phyloP scores from a whole-genome alignment of 116 monocot genomes.

The Posidonia oceanica region DNA sequence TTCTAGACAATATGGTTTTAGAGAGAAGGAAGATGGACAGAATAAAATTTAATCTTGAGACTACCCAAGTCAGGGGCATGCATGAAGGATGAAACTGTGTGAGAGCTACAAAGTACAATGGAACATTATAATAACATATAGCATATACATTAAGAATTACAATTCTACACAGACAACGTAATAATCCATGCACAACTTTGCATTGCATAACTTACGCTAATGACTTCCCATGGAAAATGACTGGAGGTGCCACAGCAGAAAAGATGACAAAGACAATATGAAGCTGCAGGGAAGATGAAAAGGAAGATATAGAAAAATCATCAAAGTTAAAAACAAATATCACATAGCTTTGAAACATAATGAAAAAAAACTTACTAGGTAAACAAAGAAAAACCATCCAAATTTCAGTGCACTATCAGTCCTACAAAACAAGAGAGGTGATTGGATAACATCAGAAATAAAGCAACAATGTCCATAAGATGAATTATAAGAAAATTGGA shows the following conservation, averaged over 20 bases:
- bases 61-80: too few species aligned
- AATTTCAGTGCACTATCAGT: conserved; percentile 95
- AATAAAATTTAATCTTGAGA: too few species aligned
- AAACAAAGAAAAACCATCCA: conserved; percentile 92
- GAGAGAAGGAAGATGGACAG: neutral
- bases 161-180: too few species aligned
- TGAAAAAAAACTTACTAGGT: conserved; percentile 25
- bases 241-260: conserved; percentile 78
- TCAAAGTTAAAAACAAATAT: neutral
- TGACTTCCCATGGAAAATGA: conserved; percentile 79
- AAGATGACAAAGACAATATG: conserved; percentile 66
- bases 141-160: too few species aligned
- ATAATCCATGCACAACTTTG: neutral
- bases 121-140: too few species aligned
- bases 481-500: conserved; percentile 57
- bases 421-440: conserved; percentile 17
- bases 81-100: too few species aligned
- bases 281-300: conserved; percentile 31
- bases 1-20: neutral
- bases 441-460: conserved; percentile 15
- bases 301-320: neutral
- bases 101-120: too few species aligned
- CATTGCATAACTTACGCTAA: conserved; percentile 59
- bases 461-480: conserved; percentile 51
- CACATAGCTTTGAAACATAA: neutral